A percentile compares a stretch with the other conserved stretches of the same genome.
Conservation (phyloP, 495 filamentous ascomycete genomes). For the Trichocladium uniseriatum region DNA sequence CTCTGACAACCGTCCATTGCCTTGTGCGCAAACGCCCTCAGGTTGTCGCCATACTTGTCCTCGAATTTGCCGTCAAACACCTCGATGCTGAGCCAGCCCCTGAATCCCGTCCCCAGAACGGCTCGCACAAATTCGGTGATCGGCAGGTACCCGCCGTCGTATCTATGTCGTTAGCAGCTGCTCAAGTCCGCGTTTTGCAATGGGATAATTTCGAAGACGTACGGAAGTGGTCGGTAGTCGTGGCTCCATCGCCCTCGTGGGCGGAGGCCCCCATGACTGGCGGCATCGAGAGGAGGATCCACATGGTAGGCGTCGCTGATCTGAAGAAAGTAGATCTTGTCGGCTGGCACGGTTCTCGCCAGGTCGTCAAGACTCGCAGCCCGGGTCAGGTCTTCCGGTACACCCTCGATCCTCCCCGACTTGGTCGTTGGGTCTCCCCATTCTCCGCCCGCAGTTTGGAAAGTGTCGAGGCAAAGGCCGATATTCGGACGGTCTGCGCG, state of each 20-base stretch:
- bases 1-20: constrained; percentile 49
- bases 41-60: constrained; percentile 43
- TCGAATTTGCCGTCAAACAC: constrained; percentile 61
- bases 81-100: constrained; percentile 66
- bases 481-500: constrained; percentile 54
- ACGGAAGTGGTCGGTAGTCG: constrained; percentile 57
- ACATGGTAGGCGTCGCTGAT: constrained; percentile 71
- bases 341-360: constrained; percentile 45
- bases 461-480: constrained; percentile 74
- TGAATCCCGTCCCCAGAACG: constrained; percentile 61
- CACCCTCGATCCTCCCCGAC: constrained; percentile 44
- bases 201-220: not conserved
- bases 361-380: constrained; percentile 46
- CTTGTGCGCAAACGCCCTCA: constrained; percentile 48
- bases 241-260: constrained; percentile 64
- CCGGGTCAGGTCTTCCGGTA: constrained; percentile 33
- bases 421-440: constrained; percentile 64
- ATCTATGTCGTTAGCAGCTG: constrained; percentile 18
- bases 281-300: constrained; percentile 35
- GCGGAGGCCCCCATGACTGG: constrained; percentile 38
- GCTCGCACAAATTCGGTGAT: constrained; percentile 55
- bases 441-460: constrained; percentile 68
- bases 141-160: constrained; percentile 63
- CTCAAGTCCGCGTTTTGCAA: too few species aligned
- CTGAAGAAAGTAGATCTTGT: constrained; percentile 71